A percentile compares a stretch with the other conserved stretches of the same genome.
phyloP scores from a whole-genome alignment of 352 stramenopile genomes.

The Phytophthora parvispora region DNA sequence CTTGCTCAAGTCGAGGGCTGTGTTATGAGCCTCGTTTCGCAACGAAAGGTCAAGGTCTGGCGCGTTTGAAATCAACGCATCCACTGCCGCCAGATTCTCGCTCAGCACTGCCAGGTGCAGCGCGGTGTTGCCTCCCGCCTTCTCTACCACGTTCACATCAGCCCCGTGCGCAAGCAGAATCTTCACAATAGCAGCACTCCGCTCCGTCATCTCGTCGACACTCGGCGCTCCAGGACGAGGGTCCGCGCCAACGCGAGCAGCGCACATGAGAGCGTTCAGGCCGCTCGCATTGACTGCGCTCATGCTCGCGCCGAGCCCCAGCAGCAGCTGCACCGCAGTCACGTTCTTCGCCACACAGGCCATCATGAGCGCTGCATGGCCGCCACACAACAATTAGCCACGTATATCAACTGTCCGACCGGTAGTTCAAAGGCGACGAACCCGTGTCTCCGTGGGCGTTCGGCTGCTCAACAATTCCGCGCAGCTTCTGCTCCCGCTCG shows the following conservation, averaged over 20 bases:
- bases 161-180: slow-evolving; percentile 54
- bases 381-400: neutral
- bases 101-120: slow-evolving; percentile 83
- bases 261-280: slow-evolving; percentile 86
- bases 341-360: slow-evolving; percentile 85
- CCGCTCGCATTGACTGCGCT: slow-evolving; percentile 57
- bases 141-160: slow-evolving; percentile 58
- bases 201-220: slow-evolving; percentile 44
- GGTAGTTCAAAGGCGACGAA: no score
- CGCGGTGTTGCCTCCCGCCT: slow-evolving; percentile 61
- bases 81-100: slow-evolving; percentile 56
- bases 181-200: slow-evolving; percentile 62
- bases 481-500: slow-evolving; percentile 61
- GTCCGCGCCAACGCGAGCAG: slow-evolving; percentile 60
- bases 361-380: slow-evolving; percentile 83
- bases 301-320: slow-evolving; percentile 51
- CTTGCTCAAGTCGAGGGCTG: slow-evolving; percentile 45
- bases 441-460: slow-evolving; percentile 87
- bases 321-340: slow-evolving; percentile 52
- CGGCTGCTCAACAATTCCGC: slow-evolving; percentile 52
- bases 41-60: slow-evolving; percentile 31
- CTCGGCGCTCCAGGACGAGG: slow-evolving; percentile 24
- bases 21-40: slow-evolving; percentile 46
- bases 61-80: slow-evolving; percentile 39
- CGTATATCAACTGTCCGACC: neutral